Evolutionary conservation across 106 monocot genomes (phyloP).

Genomic region (Dendrobium officinale): DNA sequence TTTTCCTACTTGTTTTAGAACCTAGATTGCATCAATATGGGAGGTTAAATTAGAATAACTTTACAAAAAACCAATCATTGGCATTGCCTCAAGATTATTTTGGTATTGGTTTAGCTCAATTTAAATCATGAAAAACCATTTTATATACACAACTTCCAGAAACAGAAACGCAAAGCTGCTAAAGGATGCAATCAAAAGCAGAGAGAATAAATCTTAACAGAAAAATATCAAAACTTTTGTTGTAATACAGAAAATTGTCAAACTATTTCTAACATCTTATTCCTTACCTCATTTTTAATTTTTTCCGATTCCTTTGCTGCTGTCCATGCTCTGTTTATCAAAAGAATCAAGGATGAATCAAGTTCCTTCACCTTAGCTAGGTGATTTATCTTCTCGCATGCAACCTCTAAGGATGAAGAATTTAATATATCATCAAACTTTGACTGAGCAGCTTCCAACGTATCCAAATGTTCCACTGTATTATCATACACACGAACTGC

Average conservation of each 20-base stretch:
- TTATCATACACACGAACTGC: conserved; percentile 80
- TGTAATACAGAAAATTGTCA: neutral
- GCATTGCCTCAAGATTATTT: too few relatives aligned
- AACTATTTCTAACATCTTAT: too few relatives aligned
- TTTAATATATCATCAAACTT: conserved; percentile 87
- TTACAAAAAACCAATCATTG: too few relatives aligned
- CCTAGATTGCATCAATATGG: too few relatives aligned
- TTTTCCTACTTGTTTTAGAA: too few relatives aligned
- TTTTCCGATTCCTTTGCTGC: conserved; percentile 76
- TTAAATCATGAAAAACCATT: neutral
- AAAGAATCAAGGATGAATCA: conserved; percentile 84
- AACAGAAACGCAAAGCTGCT: neutral
- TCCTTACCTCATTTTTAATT: conserved; percentile 66
- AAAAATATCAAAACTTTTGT: neutral
- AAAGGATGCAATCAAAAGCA: neutral
- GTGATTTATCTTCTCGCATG: conserved; percentile 69
- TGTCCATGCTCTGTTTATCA: conserved; percentile 77
- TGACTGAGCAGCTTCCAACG: conserved; percentile 54
- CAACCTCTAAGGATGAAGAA: conserved; percentile 70
- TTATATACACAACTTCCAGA: neutral
- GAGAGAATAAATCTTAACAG: neutral
- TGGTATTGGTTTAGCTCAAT: too few relatives aligned
- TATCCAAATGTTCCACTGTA: conserved; percentile 53
- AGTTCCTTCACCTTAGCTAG: conserved; percentile 90
- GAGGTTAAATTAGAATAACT: too few relatives aligned